Evolutionary conservation across 768 basidiomycete genomes (phyloP).

Genomic region (Mycena chlorophos): DNA sequence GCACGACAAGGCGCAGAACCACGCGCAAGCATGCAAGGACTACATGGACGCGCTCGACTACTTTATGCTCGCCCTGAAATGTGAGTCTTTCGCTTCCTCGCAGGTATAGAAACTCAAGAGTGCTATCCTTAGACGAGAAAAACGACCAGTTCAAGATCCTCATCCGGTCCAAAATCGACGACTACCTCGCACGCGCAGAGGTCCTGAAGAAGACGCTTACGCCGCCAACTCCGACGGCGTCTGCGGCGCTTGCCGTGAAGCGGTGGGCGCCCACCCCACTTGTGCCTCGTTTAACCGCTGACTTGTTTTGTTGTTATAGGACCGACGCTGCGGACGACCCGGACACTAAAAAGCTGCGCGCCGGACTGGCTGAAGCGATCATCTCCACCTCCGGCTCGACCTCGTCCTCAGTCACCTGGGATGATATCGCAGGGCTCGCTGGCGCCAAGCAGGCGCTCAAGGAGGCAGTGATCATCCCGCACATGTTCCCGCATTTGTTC

Average conservation of each 20-base stretch:
- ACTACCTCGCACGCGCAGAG: constrained; percentile 77
- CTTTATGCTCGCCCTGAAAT: constrained; percentile 81
- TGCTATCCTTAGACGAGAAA: constrained; percentile 62
- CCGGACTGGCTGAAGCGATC: constrained; percentile 61
- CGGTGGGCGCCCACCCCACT: background rate
- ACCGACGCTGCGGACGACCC: constrained; percentile 65
- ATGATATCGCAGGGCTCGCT: constrained; percentile 80
- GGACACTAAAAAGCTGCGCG: constrained; percentile 76
- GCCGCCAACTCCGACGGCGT: constrained; percentile 50
- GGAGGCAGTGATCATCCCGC: constrained; percentile 82
- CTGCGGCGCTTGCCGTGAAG: background rate
- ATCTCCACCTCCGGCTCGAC: constrained; percentile 76
- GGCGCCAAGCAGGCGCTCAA: constrained; percentile 77
- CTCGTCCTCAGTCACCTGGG: constrained; percentile 82
- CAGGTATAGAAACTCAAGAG: background rate
- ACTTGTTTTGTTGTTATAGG: background rate
- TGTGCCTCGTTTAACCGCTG: background rate
- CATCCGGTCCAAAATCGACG: constrained; percentile 69
- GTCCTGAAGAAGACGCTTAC: constrained; percentile 68
- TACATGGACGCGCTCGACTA: constrained; percentile 82
- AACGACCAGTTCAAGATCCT: constrained; percentile 74
- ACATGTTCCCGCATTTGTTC: constrained; percentile 84
- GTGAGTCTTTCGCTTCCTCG: constrained; percentile 34
- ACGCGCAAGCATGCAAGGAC: constrained; percentile 75
- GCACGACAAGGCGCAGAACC: constrained; percentile 72